Evolutionary conservation across 768 basidiomycete genomes (phyloP).

Genomic region (Pulveroboletus ravenelii): DNA sequence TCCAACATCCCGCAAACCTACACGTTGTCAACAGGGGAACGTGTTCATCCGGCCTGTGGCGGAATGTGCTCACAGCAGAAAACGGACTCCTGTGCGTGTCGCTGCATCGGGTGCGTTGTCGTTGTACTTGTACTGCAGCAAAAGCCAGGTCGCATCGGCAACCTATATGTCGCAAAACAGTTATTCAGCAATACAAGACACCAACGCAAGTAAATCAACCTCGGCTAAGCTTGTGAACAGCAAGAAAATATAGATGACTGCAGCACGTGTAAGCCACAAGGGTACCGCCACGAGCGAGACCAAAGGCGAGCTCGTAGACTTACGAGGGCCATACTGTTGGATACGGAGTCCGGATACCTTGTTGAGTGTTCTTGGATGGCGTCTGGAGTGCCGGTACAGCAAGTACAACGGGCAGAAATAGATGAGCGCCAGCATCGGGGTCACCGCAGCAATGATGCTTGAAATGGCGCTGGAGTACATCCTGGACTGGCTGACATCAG

Average conservation of each 20-base stretch:
- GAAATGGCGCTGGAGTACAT: slow-evolving; percentile 35
- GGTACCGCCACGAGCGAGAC: not conserved
- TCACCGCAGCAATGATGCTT: slow-evolving; percentile 32
- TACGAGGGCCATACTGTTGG: slow-evolving; percentile 52
- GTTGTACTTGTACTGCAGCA: slow-evolving; percentile 52
- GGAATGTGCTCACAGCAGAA: slow-evolving; percentile 43
- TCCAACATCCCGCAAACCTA: slow-evolving; percentile 62
- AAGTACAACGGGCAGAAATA: slow-evolving; percentile 51
- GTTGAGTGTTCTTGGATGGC: slow-evolving; percentile 45
- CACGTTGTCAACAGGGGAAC: slow-evolving; percentile 3
- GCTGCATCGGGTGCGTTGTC: slow-evolving; percentile 46
- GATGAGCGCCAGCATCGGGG: slow-evolving; percentile 34
- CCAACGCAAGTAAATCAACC: slow-evolving; percentile 26
- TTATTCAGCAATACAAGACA: slow-evolving; percentile 2
- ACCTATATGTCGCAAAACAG: slow-evolving; percentile 31
- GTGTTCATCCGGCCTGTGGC: not conserved
- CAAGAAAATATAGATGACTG: slow-evolving; percentile 50
- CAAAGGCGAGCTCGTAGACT: slow-evolving; percentile 13
- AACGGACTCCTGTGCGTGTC: slow-evolving; percentile 40
- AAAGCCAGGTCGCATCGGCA: slow-evolving; percentile 54
- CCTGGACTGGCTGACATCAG: slow-evolving; percentile 26
- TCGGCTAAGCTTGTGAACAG: slow-evolving; percentile 45
- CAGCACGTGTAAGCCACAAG: slow-evolving; percentile 19
- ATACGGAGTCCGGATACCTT: slow-evolving; percentile 44
- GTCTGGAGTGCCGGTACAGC: slow-evolving; percentile 43